Evolutionary conservation across 495 filamentous ascomycete species (phyloP).

Genomic region (Physcia stellaris): DNA sequence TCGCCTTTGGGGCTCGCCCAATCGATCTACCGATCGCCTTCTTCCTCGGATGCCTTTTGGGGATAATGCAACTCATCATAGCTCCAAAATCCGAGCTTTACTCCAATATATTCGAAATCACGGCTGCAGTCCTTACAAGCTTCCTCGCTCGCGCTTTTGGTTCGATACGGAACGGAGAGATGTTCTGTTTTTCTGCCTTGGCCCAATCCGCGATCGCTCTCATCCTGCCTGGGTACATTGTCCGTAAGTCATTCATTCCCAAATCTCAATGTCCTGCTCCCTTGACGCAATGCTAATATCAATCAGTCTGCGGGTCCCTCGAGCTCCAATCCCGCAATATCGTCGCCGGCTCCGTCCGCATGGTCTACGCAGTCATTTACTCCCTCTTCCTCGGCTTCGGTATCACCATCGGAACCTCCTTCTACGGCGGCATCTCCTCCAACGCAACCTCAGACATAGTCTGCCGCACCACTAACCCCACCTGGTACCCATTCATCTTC

Average conservation of each 20-base stretch:
- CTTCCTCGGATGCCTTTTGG: constrained; percentile 70
- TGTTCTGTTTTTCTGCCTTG: constrained; percentile 86
- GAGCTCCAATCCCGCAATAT: constrained; percentile 81
- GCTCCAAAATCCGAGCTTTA: constrained; percentile 65
- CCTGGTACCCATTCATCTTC: constrained; percentile 56
- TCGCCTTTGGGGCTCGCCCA: constrained; percentile 75
- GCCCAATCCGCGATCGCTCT: constrained; percentile 85
- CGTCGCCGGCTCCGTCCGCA: constrained; percentile 80
- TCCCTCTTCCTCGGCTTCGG: constrained; percentile 94
- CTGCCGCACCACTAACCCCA: constrained; percentile 49
- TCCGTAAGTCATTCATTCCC: constrained; percentile 33
- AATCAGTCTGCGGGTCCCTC: constrained; percentile 57
- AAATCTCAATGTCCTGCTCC: too few species aligned
- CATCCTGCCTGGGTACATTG: constrained; percentile 81
- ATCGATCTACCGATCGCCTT: constrained; percentile 86
- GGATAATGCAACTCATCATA: constrained; percentile 66
- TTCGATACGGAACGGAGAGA: constrained; percentile 49
- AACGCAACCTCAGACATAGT: constrained; percentile 60
- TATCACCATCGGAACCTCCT: constrained; percentile 82
- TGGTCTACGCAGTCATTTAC: constrained; percentile 95
- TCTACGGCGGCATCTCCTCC: constrained; percentile 71
- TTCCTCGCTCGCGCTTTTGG: constrained; percentile 82
- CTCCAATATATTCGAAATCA: constrained; percentile 83
- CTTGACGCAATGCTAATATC: too few species aligned
- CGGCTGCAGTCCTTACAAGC: constrained; percentile 74